A percentile compares a stretch with the other conserved stretches of the same genome.
These are phyloP conservation scores for Artomyces pyxidatus DNA, from an alignment of 768 basidiomycete species.

Conservation along the genomic window DNA sequence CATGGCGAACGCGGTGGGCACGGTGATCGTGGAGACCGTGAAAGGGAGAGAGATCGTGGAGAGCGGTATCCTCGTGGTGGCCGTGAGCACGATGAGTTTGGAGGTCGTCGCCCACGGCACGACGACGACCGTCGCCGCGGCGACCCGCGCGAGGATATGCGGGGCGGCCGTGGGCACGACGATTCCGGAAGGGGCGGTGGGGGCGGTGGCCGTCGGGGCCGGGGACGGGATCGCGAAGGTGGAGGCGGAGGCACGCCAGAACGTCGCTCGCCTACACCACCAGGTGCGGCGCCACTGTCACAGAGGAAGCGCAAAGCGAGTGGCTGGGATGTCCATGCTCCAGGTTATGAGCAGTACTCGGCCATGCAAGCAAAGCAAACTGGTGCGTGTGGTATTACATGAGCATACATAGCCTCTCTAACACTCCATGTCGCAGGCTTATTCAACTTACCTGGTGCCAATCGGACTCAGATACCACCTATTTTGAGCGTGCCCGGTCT, in stretches of 20 bases:
- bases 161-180: conserved; percentile 24
- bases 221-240: conserved; percentile 42
- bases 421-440: conserved; percentile 45
- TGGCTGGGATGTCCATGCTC: conserved; percentile 94
- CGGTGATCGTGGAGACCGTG: conserved; percentile 34
- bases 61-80: conserved; percentile 20
- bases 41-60: conserved; percentile 30
- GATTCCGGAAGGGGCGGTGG: conserved; percentile 29
- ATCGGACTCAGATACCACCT: conserved; percentile 79
- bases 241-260: conserved; percentile 79
- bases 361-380: conserved; percentile 99
- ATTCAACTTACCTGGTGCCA: conserved; percentile 94
- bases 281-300: conserved; percentile 70
- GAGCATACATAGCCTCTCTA: background rate
- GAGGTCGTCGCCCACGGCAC: conserved; percentile 18
- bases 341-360: conserved; percentile 90
- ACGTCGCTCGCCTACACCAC: conserved; percentile 84
- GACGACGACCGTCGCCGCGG: conserved; percentile 35
- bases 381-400: conserved; percentile 37
- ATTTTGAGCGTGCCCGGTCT: conserved; percentile 77
- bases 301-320: conserved; percentile 86
- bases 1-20: conserved; percentile 36
- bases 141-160: conserved; percentile 29
- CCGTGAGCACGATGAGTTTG: conserved; percentile 17
- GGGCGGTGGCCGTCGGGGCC: conserved; percentile 38